phyloP scores from a whole-genome alignment of 2,329 filamentous ascomycete species.

The Hypoxylon sp. region DNA sequence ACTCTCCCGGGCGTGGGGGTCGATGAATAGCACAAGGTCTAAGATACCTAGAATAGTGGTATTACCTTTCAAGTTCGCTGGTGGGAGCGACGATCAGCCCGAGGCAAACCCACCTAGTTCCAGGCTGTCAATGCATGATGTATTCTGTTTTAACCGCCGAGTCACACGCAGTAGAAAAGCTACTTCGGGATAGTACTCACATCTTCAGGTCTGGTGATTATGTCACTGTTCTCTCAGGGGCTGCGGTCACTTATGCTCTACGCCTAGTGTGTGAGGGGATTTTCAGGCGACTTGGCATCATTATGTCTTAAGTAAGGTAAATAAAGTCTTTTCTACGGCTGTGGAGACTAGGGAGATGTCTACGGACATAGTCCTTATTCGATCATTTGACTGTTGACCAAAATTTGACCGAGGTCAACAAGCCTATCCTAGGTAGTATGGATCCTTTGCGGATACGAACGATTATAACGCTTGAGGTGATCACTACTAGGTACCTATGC shows the following conservation, averaged over 20 bases:
- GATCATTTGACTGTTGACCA: neutral
- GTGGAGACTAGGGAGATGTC: neutral
- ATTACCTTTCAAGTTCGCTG: neutral
- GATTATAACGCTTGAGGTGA: constrained; percentile 1
- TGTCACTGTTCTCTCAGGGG: constrained; percentile 8
- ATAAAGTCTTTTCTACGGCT: neutral
- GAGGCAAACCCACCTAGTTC: neutral
- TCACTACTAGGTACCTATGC: neutral
- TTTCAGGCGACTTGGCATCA: constrained; percentile 6
- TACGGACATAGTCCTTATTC: constrained; percentile 3
- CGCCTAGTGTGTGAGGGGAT: constrained; percentile 15
- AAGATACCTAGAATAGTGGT: neutral
- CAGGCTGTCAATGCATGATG: neutral
- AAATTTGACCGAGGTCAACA: constrained; percentile 1
- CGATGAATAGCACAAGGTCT: neutral
- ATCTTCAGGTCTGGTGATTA: neutral
- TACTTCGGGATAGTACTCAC: neutral
- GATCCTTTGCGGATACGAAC: neutral
- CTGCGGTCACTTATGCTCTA: constrained; percentile 1
- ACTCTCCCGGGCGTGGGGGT: neutral
- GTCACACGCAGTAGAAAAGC: neutral
- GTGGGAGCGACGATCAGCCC: neutral
- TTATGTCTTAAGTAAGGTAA: constrained; percentile 9
- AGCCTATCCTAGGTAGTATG: neutral
- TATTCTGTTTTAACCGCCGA: neutral